Evolutionary conservation across 2,329 filamentous ascomycete genomes (phyloP), one percentile per base, ranked within the genome.

Genomic region (Neophaeococcomyces aloes): DNA sequence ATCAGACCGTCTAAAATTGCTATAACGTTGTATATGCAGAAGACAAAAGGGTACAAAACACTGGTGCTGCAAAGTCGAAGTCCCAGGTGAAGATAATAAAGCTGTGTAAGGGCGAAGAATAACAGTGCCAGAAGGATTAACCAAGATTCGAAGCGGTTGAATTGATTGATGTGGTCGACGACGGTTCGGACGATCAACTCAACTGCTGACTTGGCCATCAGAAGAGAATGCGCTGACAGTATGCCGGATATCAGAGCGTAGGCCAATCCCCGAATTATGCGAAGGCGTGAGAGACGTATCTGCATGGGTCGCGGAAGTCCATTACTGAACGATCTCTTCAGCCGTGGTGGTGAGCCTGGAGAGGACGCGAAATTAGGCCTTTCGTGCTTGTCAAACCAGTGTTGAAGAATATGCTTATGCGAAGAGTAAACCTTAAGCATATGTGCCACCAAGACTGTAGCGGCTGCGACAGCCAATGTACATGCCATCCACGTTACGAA

Each of bases 11-110:
- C 91, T 54, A 96, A 71, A 54, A 98, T 98, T 53, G 91, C 91
- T 58, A 96, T 88, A 58, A 98, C 94, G 71, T 98, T 98, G 73
- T 96, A 98, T 52, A 96, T 79, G 72, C 91, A 98, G 65, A 98
- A 98, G 30, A 96, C 88, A 55, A 96, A 81, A 4, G 91, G 91
- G 64, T 98, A 98, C 53, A 98, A 73, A 49, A 96, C 83, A 57
- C 86, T 94, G 17, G 91, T 96, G 43, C 88, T 95, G 62, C 93
- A 87, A 41, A 98, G 74, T 65, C 94, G 94, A 50, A 98, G 74
- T 42, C 91, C 91, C 33, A 86, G 78, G 60, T 98, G 91, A 48
- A 98, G 77, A 63, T 93, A 96, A 66, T 94, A 98, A 4, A 98
- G 75, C 64, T 98, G 91, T 34, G 80, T 83, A 34, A 98, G 74